Conservation (phyloP, 176 grass and related monocot genomes). For the Chloris gayana region DNA sequence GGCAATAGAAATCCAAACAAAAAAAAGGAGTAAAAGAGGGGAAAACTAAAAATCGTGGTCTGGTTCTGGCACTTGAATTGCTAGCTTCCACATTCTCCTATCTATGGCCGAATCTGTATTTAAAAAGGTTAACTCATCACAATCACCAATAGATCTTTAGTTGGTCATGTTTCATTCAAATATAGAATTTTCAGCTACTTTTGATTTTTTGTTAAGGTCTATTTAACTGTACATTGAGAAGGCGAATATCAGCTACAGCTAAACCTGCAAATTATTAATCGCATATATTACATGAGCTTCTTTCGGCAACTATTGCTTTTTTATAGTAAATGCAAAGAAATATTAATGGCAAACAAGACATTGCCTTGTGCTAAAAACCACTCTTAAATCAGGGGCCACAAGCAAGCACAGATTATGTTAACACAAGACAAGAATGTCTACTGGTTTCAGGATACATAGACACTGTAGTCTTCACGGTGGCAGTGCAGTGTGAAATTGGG, state of each 20-base stretch:
- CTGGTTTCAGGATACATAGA: background rate
- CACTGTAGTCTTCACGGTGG: too few relatives aligned
- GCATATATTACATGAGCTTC: background rate
- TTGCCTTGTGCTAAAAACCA: background rate
- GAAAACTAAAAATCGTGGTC: too few relatives aligned
- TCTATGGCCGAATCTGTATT: too few relatives aligned
- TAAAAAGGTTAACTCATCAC: background rate
- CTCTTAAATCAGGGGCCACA: background rate
- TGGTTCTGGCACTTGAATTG: too few relatives aligned
- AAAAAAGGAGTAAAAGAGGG: too few relatives aligned
- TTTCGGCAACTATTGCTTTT: background rate
- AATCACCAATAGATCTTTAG: background rate
- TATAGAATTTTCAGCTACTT: background rate
- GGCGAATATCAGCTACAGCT: background rate
- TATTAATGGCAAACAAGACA: background rate
- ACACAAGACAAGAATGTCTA: background rate
- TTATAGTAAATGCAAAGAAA: background rate
- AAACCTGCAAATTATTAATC: background rate
- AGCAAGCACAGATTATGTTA: background rate
- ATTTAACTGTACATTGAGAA: background rate
- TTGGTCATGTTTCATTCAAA: background rate
- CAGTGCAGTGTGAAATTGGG: too few relatives aligned
- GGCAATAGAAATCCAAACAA: too few relatives aligned
- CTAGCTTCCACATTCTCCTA: too few relatives aligned
- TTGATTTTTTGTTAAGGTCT: background rate